Base-by-base conservation (phyloP, 2,329 filamentous ascomycete genomes). In the Phialophora chinensis region DNA sequence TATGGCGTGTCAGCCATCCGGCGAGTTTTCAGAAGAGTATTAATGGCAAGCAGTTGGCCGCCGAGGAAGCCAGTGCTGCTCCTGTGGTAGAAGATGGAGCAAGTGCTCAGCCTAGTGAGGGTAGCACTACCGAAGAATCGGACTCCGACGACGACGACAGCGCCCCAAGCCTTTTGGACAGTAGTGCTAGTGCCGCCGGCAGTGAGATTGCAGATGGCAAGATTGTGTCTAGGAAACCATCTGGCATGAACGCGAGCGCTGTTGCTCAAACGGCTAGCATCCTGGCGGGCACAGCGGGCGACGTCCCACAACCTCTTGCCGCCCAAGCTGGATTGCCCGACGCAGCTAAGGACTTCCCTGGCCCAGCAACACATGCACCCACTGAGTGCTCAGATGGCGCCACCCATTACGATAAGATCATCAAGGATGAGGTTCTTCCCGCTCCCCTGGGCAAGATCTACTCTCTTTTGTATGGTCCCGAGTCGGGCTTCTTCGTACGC, bases 1-100 rank as follows among this genome's bases (percentile, higher is more conserved):
- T 99, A 66, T 99, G 95, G 95, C 97, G 97, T 77, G 90, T 97
- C 33, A 95, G 92, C 17, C 95, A 99, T 76, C 94, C 95, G 1
- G 72, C 71, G n/a, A 92, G 92, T 63, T 81, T 99, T 33, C 92
- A 92, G 77, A 97, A 93, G 76, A 96, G 92, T 3, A 82, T 97
- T 2, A 97, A 97, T 69, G 94, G 95, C 2, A 92, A 96, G 11
- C 86, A 88, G 12, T 49, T 71, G 14, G 67, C 69, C 4, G 84
- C 97, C 2, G 91, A 93, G 70, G 89, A 92, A 68, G 90, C 92
- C 5, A 96, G 95, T 80, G 97, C 92, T 0, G 93, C 96, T 74
- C 95, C 96, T 77, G 93, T 96, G 74, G 96, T 96, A 77, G 84
- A 89, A 29, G 89, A 79, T 29, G 82, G 80, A 66, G 66, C 50